These are phyloP conservation scores for Metroxylon sagu DNA, from an alignment of 176 grass and related monocot genomes.

Conservation along the genomic window DNA sequence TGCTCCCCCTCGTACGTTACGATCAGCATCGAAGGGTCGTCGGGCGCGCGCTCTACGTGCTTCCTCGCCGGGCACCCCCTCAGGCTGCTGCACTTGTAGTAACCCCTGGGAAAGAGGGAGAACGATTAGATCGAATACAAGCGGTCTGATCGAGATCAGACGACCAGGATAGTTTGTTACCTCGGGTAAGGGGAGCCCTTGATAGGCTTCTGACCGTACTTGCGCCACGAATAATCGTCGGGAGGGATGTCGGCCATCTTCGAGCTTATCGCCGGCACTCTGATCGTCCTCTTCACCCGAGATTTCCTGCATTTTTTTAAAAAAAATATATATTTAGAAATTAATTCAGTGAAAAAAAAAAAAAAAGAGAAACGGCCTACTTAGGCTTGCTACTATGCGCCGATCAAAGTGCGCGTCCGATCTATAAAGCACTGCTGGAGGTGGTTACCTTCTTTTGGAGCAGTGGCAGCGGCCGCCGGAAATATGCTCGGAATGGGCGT, in stretches of 20 bases:
- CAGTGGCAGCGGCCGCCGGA: slow-evolving; percentile 66
- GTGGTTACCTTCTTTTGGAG: slow-evolving; percentile 62
- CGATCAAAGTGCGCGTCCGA: too few species aligned
- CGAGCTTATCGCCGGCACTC: slow-evolving; percentile 17
- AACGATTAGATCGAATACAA: not conserved
- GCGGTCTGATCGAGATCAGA: too few species aligned
- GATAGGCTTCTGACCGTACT: slow-evolving; percentile 29
- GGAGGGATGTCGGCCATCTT: slow-evolving; percentile 20
- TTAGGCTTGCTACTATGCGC: too few species aligned
- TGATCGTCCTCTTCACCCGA: slow-evolving; percentile 14
- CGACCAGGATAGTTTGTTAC: not conserved
- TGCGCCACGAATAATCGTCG: slow-evolving; percentile 25
- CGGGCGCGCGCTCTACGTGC: slow-evolving; percentile 23
- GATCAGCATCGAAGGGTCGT: slow-evolving; percentile 24
- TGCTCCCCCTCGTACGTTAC: slow-evolving; percentile 29
- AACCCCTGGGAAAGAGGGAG: not conserved
- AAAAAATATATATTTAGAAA: not conserved
- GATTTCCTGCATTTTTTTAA: slow-evolving; percentile 9
- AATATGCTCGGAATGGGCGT: slow-evolving; percentile 74
- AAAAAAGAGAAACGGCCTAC: too few species aligned
- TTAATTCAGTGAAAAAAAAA: too few species aligned
- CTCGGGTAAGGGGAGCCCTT: slow-evolving; percentile 26
- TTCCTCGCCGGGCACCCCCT: slow-evolving; percentile 21
- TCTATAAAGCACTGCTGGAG: too few species aligned
- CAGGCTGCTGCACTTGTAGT: slow-evolving; percentile 25